Percentiles rank a stretch among this genome's conserved stretches.
Evolutionary conservation across 2,329 filamentous ascomycete genomes (phyloP).

Genomic region (Didymella segeticola): DNA sequence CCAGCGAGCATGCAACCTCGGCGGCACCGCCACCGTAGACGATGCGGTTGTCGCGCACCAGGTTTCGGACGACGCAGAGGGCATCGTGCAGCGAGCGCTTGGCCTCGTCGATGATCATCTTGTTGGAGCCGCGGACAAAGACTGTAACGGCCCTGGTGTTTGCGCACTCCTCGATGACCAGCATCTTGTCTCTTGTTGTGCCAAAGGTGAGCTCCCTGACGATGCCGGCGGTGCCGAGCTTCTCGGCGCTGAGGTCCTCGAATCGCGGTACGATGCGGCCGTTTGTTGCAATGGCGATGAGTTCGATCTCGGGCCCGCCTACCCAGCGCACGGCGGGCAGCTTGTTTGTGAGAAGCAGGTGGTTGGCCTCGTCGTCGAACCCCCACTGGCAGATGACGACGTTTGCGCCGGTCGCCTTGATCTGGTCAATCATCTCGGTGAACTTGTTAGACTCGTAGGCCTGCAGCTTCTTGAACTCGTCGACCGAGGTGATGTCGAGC

Average conservation of each 20-base stretch:
- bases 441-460: slow-evolving; percentile 97
- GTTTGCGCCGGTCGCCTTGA: slow-evolving; percentile 97
- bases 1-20: slow-evolving; percentile 95
- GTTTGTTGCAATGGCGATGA: slow-evolving; percentile 98
- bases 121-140: slow-evolving; percentile 97
- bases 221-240: slow-evolving; percentile 87
- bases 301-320: slow-evolving; percentile 94
- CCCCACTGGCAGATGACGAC: slow-evolving; percentile 99
- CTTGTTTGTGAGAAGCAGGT: slow-evolving; percentile 93
- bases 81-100: slow-evolving; percentile 97
- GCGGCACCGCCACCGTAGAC: slow-evolving; percentile 97
- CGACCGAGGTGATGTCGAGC: slow-evolving; percentile 94
- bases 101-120: slow-evolving; percentile 99
- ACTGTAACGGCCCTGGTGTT: slow-evolving; percentile 96
- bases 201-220: slow-evolving; percentile 97
- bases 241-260: slow-evolving; percentile 88
- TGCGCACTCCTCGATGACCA: slow-evolving; percentile 98
- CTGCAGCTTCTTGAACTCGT: slow-evolving; percentile 98
- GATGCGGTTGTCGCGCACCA: slow-evolving; percentile 94
- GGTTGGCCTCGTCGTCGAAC: slow-evolving; percentile 98
- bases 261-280: slow-evolving; percentile 97
- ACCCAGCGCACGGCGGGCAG: slow-evolving; percentile 98
- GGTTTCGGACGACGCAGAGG: slow-evolving; percentile 94
- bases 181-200: slow-evolving; percentile 98
- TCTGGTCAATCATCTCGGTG: slow-evolving; percentile 96